These are phyloP conservation scores for Xerophyta viscosa DNA, from an alignment of 106 monocot genomes.

Conservation along the genomic window DNA sequence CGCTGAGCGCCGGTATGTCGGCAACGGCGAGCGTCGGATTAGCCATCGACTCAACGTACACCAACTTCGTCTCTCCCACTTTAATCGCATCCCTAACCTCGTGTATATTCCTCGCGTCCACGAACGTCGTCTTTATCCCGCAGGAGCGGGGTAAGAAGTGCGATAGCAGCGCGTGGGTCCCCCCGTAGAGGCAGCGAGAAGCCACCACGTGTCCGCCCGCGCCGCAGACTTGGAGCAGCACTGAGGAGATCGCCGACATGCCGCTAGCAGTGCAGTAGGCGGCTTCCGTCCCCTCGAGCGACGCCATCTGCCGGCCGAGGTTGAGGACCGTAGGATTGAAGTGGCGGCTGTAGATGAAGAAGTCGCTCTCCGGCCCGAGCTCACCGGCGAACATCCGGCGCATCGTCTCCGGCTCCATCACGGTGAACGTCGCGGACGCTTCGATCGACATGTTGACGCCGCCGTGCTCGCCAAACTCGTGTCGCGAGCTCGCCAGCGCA, in stretches of 20 bases:
- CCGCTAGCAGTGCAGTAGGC: conserved; percentile 96
- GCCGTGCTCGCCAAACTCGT: conserved; percentile 99
- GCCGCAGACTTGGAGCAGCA: conserved; percentile 62
- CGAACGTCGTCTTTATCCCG: conserved; percentile 63
- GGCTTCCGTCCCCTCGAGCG: conserved; percentile 92
- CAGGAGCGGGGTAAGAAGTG: conserved; percentile 49
- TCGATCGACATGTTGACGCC: conserved; percentile 99
- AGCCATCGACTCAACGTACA: conserved; percentile 74
- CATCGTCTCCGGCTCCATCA: conserved; percentile 96
- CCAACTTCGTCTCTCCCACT: conserved; percentile 61
- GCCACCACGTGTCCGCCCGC: conserved; percentile 84
- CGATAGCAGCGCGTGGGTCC: conserved; percentile 76
- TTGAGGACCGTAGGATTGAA: conserved; percentile 93
- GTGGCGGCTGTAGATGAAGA: conserved; percentile 92
- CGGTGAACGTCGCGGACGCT: conserved; percentile 97
- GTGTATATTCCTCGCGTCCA: conserved; percentile 37
- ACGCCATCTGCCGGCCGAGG: conserved; percentile 87
- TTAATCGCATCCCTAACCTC: conserved; percentile 44
- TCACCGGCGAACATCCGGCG: conserved; percentile 77
- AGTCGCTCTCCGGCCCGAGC: conserved; percentile 87
- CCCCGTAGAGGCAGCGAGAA: conserved; percentile 88
- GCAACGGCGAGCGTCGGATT: conserved; percentile 84
- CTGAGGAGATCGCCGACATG: conserved; percentile 88
- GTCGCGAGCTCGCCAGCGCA: conserved; percentile 64
- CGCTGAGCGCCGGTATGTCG: conserved; percentile 49